These are phyloP conservation scores for Colletotrichum karsti DNA, from an alignment of 2,329 filamentous ascomycete genomes.

Conservation along the genomic window DNA sequence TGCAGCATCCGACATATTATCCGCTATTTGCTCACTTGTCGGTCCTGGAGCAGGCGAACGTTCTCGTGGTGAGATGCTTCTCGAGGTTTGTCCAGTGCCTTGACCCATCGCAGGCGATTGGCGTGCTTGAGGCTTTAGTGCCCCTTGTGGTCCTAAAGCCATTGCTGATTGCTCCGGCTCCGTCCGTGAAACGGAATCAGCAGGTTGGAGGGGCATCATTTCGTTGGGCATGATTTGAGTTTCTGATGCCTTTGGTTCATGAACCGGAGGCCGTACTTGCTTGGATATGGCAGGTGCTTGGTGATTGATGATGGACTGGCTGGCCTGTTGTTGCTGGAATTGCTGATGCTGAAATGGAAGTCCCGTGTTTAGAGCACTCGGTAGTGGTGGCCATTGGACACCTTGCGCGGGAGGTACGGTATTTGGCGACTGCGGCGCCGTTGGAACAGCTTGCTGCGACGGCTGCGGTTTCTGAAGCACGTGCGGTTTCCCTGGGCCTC, in stretches of 20 bases:
- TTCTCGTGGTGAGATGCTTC: too few species aligned
- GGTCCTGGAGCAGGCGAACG: background rate
- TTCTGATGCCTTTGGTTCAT: background rate
- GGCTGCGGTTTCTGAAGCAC: conserved; percentile 21
- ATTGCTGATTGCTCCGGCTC: background rate
- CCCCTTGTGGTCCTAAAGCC: background rate
- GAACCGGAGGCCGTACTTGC: background rate
- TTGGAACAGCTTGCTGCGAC: background rate
- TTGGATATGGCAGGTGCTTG: background rate
- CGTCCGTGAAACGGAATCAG: background rate
- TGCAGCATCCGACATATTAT: conserved; percentile 27
- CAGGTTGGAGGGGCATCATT: too few species aligned
- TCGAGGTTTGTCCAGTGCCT: too few species aligned
- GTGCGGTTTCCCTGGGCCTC: conserved; percentile 4
- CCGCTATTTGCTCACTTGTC: background rate
- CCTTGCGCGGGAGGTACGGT: background rate
- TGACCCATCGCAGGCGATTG: background rate
- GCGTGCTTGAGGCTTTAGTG: background rate
- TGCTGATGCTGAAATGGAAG: too few species aligned
- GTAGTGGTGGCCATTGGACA: background rate
- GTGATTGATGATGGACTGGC: background rate
- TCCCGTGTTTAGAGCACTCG: background rate
- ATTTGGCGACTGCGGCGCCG: background rate
- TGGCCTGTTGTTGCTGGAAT: background rate
- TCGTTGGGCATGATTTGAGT: background rate